Evolutionary conservation across 768 basidiomycete genomes (phyloP).

Genomic region (Trametopsis cervina): DNA sequence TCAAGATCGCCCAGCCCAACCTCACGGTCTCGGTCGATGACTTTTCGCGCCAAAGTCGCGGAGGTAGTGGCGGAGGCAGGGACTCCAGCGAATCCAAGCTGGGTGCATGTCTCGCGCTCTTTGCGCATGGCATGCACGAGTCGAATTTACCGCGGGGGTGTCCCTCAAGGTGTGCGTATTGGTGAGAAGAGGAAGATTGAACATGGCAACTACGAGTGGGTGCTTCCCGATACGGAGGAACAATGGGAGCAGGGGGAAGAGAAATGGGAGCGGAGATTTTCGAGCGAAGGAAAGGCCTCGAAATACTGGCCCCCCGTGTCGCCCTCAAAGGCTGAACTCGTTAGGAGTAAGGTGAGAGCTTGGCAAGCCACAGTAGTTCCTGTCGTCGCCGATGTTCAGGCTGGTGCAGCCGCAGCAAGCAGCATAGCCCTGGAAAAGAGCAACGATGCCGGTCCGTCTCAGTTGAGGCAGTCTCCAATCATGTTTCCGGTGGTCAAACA

Average conservation of each 20-base stretch:
- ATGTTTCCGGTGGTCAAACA: slow-evolving; percentile 39
- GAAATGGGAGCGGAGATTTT: slow-evolving; percentile 21
- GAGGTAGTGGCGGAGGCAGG: no score
- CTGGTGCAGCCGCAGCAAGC: slow-evolving; percentile 2
- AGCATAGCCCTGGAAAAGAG: slow-evolving; percentile 6
- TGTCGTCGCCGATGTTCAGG: slow-evolving; percentile 14
- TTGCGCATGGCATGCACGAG: slow-evolving; percentile 35
- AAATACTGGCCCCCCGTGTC: slow-evolving; percentile 16
- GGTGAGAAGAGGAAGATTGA: slow-evolving; percentile 18
- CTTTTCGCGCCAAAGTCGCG: no score
- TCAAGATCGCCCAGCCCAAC: no score
- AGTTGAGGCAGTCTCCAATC: slow-evolving; percentile 28
- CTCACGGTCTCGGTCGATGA: no score
- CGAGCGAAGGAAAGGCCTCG: slow-evolving; percentile 2
- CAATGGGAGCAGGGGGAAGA: slow-evolving; percentile 44
- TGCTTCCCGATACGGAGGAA: slow-evolving; percentile 40
- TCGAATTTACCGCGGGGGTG: slow-evolving; percentile 24
- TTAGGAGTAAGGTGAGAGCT: slow-evolving; percentile 29
- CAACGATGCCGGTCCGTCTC: slow-evolving; percentile 1
- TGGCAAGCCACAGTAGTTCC: slow-evolving; percentile 27
- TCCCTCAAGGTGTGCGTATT: slow-evolving; percentile 17
- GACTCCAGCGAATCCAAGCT: slow-evolving; percentile 33
- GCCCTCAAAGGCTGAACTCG: slow-evolving; percentile 22
- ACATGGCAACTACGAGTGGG: slow-evolving; percentile 22
- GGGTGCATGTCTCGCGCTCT: slow-evolving; percentile 35